Conservation (phyloP, 345 rosid genomes). For the Pugionium dolabratum region DNA sequence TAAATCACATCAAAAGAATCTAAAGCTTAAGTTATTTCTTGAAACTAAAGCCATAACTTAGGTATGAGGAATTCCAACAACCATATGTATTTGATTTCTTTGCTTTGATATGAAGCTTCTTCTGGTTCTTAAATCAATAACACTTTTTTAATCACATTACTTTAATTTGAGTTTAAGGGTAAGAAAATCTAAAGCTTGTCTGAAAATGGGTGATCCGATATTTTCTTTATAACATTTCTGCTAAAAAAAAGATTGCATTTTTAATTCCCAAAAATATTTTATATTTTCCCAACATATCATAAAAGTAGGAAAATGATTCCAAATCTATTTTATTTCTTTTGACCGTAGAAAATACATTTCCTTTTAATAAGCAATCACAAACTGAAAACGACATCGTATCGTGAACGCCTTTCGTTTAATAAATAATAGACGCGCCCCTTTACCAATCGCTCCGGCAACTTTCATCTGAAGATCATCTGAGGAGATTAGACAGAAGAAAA, state of each 20-base stretch:
- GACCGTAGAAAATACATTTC: too few species aligned
- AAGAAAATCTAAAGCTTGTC: constrained; percentile 1
- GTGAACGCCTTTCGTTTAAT: too few species aligned
- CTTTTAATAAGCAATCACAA: not conserved
- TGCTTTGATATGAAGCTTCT: constrained; percentile 27
- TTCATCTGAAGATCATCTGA: not conserved
- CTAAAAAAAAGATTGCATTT: too few species aligned
- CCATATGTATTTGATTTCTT: not conserved
- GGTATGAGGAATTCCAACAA: not conserved
- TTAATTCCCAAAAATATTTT: too few species aligned
- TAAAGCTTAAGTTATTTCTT: constrained; percentile 18
- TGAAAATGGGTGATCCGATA: not conserved
- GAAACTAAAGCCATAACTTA: constrained; percentile 2
- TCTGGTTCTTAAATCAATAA: not conserved
- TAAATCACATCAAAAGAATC: not conserved
- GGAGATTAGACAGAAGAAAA: constrained; percentile 6
- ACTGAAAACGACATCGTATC: constrained; percentile 15
- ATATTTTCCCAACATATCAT: too few species aligned
- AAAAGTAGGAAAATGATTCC: too few species aligned
- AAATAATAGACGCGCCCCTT: not conserved
- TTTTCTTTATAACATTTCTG: too few species aligned
- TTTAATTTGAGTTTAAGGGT: not conserved
- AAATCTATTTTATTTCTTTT: too few species aligned
- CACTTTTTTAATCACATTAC: not conserved
- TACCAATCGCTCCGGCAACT: constrained; percentile 24